Conservation (phyloP, 2,329 filamentous ascomycete genomes). For the Davidsoniella australis region DNA sequence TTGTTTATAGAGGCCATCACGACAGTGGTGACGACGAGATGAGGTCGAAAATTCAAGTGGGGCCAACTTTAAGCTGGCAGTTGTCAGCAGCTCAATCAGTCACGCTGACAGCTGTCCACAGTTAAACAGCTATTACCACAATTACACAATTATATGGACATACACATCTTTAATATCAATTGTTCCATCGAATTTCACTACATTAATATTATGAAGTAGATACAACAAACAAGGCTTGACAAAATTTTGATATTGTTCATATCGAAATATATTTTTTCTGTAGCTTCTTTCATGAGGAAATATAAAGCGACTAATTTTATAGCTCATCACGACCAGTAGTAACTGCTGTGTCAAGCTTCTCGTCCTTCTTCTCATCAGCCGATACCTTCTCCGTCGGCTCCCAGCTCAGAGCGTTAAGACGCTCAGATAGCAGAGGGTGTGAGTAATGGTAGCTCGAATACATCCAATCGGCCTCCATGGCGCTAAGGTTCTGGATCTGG, state of each 20-base stretch:
- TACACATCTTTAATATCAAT: not conserved
- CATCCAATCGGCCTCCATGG: slow-evolving; percentile 97
- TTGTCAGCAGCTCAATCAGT: not conserved
- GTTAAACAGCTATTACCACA: not conserved
- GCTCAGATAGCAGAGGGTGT: slow-evolving; percentile 87
- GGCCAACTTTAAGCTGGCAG: slow-evolving; percentile 2
- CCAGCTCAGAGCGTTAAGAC: slow-evolving; percentile 82
- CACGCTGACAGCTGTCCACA: not conserved
- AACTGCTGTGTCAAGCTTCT: slow-evolving; percentile 34
- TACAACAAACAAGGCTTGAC: not conserved
- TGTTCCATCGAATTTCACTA: not conserved
- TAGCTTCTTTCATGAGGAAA: not conserved
- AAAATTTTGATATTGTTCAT: not conserved
- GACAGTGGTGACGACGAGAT: not conserved
- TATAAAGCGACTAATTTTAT: slow-evolving; percentile 23
- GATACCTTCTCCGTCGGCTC: slow-evolving; percentile 38
- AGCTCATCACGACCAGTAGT: slow-evolving; percentile 59
- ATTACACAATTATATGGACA: slow-evolving; percentile 60
- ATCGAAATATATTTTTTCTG: not conserved
- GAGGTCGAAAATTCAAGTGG: slow-evolving; percentile 10
- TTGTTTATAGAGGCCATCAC: too few relatives aligned
- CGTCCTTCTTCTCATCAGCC: slow-evolving; percentile 21
- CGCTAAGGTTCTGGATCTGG: slow-evolving; percentile 93
- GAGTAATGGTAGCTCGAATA: slow-evolving; percentile 98
- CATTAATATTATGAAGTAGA: not conserved